Percentiles rank a stretch among this genome's conserved stretches.
Conservation (phyloP, 75 land plant species). For the Sequoia sempervirens region DNA sequence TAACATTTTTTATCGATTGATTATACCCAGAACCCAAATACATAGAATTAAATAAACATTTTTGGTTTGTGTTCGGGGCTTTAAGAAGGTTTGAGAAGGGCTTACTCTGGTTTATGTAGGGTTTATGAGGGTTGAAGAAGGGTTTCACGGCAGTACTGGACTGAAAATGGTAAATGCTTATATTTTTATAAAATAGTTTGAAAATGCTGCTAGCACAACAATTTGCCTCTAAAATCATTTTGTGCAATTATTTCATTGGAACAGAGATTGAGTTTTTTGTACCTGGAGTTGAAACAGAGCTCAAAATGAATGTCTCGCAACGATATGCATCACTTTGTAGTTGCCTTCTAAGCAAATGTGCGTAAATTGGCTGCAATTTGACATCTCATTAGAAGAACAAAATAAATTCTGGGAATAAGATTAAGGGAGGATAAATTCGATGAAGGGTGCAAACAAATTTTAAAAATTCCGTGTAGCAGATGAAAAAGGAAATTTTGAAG, state of each 20-base stretch:
- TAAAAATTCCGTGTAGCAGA: too few relatives aligned
- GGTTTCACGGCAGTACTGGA: not conserved
- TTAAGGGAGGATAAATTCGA: too few relatives aligned
- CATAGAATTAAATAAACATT: not conserved
- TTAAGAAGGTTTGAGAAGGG: not conserved
- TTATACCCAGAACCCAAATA: not conserved
- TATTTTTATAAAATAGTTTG: not conserved
- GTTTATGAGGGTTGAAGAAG: not conserved
- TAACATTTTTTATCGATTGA: not conserved
- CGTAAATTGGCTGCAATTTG: not conserved
- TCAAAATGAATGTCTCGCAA: too few relatives aligned
- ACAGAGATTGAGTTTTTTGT: not conserved
- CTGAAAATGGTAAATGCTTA: not conserved
- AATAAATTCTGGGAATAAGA: too few relatives aligned
- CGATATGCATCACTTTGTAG: too few relatives aligned
- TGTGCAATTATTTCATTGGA: not conserved
- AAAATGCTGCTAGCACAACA: not conserved
- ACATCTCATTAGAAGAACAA: too few relatives aligned
- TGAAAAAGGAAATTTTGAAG: too few relatives aligned
- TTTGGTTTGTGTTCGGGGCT: not conserved
- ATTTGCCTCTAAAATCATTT: not conserved
- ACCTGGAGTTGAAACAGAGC: not conserved
- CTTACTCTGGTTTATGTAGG: not conserved
- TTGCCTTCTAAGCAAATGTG: not conserved
- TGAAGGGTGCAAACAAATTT: too few relatives aligned